Conservation (phyloP, 1,284 basidiomycete species). For the Athelia sp. region DNA sequence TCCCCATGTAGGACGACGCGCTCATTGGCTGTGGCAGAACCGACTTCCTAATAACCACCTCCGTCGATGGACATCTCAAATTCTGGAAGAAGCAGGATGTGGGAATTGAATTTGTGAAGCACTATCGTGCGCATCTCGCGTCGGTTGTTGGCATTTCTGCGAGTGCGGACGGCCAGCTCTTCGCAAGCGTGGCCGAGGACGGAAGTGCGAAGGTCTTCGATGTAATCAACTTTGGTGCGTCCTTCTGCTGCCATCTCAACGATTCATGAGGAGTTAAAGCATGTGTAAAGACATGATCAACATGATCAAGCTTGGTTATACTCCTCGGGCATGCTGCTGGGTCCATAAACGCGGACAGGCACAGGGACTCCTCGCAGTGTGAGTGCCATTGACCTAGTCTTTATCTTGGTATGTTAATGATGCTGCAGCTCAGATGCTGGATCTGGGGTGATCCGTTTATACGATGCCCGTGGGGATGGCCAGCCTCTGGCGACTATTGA, state of each 20-base stretch:
- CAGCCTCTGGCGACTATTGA: constrained; percentile 72
- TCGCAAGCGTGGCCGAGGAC: constrained; percentile 85
- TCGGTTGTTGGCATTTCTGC: constrained; percentile 79
- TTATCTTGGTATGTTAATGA: constrained; percentile 17
- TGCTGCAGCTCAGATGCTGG: constrained; percentile 69
- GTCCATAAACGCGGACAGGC: constrained; percentile 87
- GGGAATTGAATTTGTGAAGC: constrained; percentile 92
- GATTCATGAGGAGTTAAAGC: background rate
- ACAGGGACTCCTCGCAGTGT: constrained; percentile 87
- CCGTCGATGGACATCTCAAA: constrained; percentile 93
- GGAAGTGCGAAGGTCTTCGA: constrained; percentile 93
- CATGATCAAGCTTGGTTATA: constrained; percentile 86
- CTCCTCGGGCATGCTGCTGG: constrained; percentile 89
- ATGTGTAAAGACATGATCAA: constrained; percentile 89
- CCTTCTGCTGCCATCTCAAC: background rate
- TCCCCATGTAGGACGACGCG: constrained; percentile 2
- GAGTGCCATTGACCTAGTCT: constrained; percentile 22
- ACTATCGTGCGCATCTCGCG: constrained; percentile 87
- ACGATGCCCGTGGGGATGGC: constrained; percentile 87
- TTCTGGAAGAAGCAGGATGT: constrained; percentile 97
- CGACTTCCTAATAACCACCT: constrained; percentile 92
- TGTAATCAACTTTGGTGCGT: constrained; percentile 90
- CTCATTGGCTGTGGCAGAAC: constrained; percentile 47
- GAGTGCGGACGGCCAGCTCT: constrained; percentile 91
- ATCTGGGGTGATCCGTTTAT: constrained; percentile 78